Percentiles rank a stretch among this genome's conserved stretches.
phyloP scores from a whole-genome alignment of 345 rosid genomes.

The Carallia pectinifolia region DNA sequence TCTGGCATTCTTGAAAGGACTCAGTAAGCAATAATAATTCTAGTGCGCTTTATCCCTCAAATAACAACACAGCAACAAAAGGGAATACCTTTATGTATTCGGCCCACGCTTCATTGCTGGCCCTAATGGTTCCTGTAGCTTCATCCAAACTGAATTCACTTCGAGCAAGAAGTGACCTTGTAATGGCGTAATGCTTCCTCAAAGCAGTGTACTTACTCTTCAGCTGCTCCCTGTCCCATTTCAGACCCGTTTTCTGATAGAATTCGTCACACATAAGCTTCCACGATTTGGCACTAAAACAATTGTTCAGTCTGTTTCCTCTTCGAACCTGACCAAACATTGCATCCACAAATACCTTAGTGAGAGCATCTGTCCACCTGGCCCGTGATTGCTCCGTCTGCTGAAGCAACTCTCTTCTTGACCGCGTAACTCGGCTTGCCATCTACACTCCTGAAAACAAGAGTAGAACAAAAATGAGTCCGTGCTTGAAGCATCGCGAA shows the following conservation, averaged over 20 bases:
- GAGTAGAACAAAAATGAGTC: not conserved
- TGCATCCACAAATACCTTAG: conserved; percentile 43
- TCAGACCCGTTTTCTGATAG: conserved; percentile 33
- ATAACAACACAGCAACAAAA: not conserved
- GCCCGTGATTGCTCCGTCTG: conserved; percentile 41
- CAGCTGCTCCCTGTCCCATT: conserved; percentile 48
- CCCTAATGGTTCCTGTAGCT: conserved; percentile 35
- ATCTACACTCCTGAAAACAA: conserved; percentile 7
- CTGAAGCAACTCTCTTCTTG: conserved; percentile 22
- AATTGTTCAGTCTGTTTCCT: conserved; percentile 43
- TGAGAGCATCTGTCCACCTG: conserved; percentile 42
- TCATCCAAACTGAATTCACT: conserved; percentile 43
- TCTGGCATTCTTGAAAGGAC: not conserved
- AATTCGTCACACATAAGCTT: conserved; percentile 38
- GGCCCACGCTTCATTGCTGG: conserved; percentile 48
- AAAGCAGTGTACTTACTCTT: conserved; percentile 38
- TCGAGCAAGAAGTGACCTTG: conserved; percentile 39
- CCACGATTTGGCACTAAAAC: conserved; percentile 46
- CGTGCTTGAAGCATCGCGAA: too few relatives aligned
- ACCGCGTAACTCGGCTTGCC: conserved; percentile 31
- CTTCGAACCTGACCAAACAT: conserved; percentile 43
- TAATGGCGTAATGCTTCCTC: conserved; percentile 40
- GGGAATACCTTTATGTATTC: conserved; percentile 36
- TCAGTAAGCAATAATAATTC: not conserved
- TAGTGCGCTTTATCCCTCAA: not conserved